These are phyloP conservation scores for Smithsoniella earleae DNA, from an alignment of 163 green algal species.

Conservation along the genomic window DNA sequence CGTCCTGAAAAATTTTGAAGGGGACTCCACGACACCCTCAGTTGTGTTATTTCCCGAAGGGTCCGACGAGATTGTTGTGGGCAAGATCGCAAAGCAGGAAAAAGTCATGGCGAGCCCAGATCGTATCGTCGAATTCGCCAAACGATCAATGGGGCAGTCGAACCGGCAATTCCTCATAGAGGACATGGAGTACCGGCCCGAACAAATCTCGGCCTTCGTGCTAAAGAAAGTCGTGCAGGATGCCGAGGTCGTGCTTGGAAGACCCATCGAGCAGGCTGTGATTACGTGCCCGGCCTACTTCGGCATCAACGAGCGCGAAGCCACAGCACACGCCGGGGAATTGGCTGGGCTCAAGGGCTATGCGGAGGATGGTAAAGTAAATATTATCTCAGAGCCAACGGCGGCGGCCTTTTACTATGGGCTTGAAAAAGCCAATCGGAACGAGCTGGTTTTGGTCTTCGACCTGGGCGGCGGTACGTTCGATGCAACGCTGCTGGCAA, in stretches of 20 bases:
- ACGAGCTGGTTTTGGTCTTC: conserved; percentile 95
- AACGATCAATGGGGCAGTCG: too few species aligned
- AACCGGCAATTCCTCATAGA: too few species aligned
- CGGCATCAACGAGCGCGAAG: conserved; percentile 92
- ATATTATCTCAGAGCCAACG: conserved; percentile 95
- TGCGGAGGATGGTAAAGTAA: too few species aligned
- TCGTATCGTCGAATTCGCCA: too few species aligned
- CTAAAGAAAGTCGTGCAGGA: conserved; percentile 47
- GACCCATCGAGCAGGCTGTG: conserved; percentile 79
- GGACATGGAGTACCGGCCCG: conserved; percentile 64
- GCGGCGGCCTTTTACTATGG: conserved; percentile 74
- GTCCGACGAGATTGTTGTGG: too few species aligned
- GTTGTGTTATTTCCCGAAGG: too few species aligned
- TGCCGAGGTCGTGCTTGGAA: conserved; percentile 49
- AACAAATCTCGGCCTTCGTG: conserved; percentile 74
- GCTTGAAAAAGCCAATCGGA: conserved; percentile 70
- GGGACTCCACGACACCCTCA: too few species aligned
- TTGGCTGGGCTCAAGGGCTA: conserved; percentile 91
- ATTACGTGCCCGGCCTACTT: conserved; percentile 98
- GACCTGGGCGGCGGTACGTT: conserved; percentile 86
- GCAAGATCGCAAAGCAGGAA: too few species aligned
- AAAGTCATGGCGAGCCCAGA: too few species aligned
- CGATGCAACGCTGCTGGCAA: conserved; percentile 81
- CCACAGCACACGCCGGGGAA: conserved; percentile 78
- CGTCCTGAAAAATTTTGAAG: too few species aligned